Conservation (phyloP, 2,329 filamentous ascomycete genomes). For the Rutstroemia sp. region DNA sequence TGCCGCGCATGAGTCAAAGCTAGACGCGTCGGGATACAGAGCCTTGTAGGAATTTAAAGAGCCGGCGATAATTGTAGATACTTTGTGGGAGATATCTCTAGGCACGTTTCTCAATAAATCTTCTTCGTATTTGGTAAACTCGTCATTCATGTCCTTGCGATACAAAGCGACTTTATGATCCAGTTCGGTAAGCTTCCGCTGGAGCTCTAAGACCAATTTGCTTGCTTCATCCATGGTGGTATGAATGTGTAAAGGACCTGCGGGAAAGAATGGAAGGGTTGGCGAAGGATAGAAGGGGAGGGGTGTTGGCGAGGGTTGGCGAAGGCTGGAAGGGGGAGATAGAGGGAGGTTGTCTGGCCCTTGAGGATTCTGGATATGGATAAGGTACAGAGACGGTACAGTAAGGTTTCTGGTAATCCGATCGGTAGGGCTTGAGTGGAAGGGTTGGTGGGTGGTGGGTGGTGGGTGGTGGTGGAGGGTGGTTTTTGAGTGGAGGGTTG, state of each 20-base stretch:
- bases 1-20: slow-evolving; percentile 20
- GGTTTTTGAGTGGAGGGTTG: no score
- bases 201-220: slow-evolving; percentile 33
- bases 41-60: slow-evolving; percentile 19
- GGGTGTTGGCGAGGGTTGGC: slow-evolving; percentile 33
- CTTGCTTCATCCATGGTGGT: slow-evolving; percentile 40
- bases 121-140: slow-evolving; percentile 49
- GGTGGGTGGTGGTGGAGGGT: no score
- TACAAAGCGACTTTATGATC: slow-evolving; percentile 50
- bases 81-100: slow-evolving; percentile 39
- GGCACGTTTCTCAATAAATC: slow-evolving; percentile 41
- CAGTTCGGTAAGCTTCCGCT: slow-evolving; percentile 38
- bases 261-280: no score
- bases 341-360: no score
- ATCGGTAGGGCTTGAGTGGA: no score
- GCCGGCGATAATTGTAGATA: slow-evolving; percentile 36
- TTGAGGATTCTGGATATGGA: no score
- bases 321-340: slow-evolving; percentile 38
- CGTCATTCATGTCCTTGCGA: slow-evolving; percentile 47
- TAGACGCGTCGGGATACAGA: slow-evolving; percentile 20
- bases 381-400: no score
- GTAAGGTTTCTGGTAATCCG: no score
- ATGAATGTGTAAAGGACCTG: slow-evolving; percentile 29
- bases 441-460: no score
- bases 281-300: no score